Evolutionary conservation across 345 rosid species (phyloP), one percentile per base, ranked within the genome.

Genomic region (Combretum micranthum): DNA sequence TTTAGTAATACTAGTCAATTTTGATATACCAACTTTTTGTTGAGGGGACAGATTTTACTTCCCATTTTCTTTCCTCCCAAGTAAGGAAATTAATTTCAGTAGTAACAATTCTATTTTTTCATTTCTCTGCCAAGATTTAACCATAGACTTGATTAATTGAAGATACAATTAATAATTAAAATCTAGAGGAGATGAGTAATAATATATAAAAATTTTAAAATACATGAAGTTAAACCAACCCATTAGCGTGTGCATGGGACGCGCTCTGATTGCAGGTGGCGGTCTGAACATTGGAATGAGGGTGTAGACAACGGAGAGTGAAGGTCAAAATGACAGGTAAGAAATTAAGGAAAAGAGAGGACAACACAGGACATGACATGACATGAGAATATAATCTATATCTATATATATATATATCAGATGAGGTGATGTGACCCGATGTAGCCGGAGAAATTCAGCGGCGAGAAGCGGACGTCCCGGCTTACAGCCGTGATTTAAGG

Each of bases 391-490:
- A n/a, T n/a, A n/a, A n/a, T n/a, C n/a, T n/a, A n/a, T n/a, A n/a
- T n/a, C n/a, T n/a, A n/a, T n/a, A n/a, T n/a, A n/a, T n/a, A n/a
- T 60, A 50, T 22, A 57, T 26, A 21, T 6, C 44, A 15, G 64
- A 42, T 37, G 13, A n/a, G 64, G 14, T 56, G 52, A 42, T 13
- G 52, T 67, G 66, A 73, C 76, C 48, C 66, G 72, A 14, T n/a
- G 46, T 52, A 75, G 62, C 69, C 75, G 64, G 76, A 65, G 23
- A 59, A 45, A 10, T 15, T 2, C 59, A 64, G 74, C 75, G 74
- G 77, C 70, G 74, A 53, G 11, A 48, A 59, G 77, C 77, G 80
- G 69, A 73, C 72, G 78, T 75, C 80, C 70, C 80, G 82, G 83
- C 75, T 47, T 53, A 12, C 12, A 12, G 72, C 60, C 60, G 55